Evolutionary conservation across 495 filamentous ascomycete genomes (phyloP).

Genomic region (Aspergillus kassunensis): DNA sequence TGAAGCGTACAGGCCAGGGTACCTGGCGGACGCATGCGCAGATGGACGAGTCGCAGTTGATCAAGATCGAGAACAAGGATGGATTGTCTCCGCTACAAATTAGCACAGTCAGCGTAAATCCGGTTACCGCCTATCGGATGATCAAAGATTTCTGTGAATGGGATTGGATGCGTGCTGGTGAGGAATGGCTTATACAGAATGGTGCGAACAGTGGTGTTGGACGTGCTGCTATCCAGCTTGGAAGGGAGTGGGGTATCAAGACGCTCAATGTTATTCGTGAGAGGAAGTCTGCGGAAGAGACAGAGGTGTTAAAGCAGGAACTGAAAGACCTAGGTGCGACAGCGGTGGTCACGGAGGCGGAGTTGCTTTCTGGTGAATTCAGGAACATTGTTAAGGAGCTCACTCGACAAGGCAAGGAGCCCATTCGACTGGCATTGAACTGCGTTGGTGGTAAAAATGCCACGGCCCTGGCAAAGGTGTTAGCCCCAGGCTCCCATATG

Average conservation of each 20-base stretch:
- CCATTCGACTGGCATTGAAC: constrained; percentile 75
- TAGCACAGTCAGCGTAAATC: constrained; percentile 85
- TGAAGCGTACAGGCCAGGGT: constrained; percentile 72
- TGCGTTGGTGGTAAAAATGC: constrained; percentile 92
- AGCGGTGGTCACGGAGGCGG: constrained; percentile 75
- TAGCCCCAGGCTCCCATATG: constrained; percentile 64
- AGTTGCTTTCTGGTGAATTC: constrained; percentile 64
- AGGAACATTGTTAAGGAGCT: constrained; percentile 58
- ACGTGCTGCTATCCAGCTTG: constrained; percentile 82
- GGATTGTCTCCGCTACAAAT: constrained; percentile 71
- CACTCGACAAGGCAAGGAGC: constrained; percentile 64
- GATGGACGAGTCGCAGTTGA: constrained; percentile 56
- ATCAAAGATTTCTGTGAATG: constrained; percentile 72
- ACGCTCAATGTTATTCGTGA: constrained; percentile 82
- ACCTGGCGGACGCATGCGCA: constrained; percentile 92
- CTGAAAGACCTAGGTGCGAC: constrained; percentile 69
- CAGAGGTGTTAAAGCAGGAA: constrained; percentile 65
- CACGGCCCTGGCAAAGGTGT: constrained; percentile 62
- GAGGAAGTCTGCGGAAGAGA: constrained; percentile 56
- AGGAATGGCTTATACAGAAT: constrained; percentile 92
- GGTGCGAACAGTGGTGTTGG: constrained; percentile 93
- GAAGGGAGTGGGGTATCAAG: constrained; percentile 74
- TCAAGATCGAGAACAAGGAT: constrained; percentile 61
- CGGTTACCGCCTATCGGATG: constrained; percentile 90
- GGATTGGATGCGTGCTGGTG: constrained; percentile 44